Evolutionary conservation across 306 rosid genomes (phyloP).

Genomic region (Glycine latifolia): DNA sequence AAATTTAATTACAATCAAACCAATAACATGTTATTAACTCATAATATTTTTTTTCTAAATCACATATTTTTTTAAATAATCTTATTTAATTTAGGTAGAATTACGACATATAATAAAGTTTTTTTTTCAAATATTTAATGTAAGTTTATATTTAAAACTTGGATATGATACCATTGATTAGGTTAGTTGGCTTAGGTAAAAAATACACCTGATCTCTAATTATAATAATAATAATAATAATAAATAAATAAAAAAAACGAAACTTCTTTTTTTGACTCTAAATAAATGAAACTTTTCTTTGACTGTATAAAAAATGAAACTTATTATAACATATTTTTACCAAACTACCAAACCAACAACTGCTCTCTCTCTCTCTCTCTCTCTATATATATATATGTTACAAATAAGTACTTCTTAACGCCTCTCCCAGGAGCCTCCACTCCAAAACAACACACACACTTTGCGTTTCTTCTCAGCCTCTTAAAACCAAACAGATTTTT

Average conservation of each 20-base stretch:
- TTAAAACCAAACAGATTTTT: conserved; percentile 23
- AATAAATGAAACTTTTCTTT: neutral
- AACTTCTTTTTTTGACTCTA: neutral
- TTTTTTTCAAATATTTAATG: too few species aligned
- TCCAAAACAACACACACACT: neutral
- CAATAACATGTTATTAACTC: too few species aligned
- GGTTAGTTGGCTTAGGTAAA: too few species aligned
- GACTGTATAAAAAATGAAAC: neutral
- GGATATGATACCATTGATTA: too few species aligned
- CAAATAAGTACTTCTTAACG: conserved; percentile 62
- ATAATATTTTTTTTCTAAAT: too few species aligned
- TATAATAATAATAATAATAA: neutral
- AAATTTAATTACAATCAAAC: too few species aligned
- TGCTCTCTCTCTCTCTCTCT: conserved; percentile 1
- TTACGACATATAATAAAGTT: fast-evolving
- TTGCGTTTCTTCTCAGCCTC: conserved; percentile 43
- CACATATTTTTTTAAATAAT: too few species aligned
- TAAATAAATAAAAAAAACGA: neutral
- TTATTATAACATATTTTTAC: conserved; percentile 8
- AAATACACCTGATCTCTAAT: neutral
- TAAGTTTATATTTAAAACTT: too few species aligned
- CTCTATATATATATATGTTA: neutral
- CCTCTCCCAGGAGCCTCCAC: conserved; percentile 44
- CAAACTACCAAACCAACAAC: conserved; percentile 54
- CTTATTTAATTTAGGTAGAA: too few species aligned